A percentile compares a stretch with the other conserved stretches of the same genome.
These are phyloP conservation scores for Fusarium succisae DNA, from an alignment of 2,329 filamentous ascomycete species.

Conservation along the genomic window DNA sequence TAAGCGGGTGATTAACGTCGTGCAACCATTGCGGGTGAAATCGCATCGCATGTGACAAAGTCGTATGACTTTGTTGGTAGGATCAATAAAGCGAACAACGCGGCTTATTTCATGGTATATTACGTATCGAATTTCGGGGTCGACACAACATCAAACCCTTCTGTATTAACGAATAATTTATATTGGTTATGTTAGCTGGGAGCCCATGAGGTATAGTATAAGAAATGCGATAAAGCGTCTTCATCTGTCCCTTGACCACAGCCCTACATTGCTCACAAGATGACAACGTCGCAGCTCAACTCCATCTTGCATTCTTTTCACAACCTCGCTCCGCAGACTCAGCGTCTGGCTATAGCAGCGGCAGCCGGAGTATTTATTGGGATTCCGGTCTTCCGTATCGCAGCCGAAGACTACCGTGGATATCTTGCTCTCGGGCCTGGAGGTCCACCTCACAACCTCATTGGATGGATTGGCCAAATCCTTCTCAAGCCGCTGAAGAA, in stretches of 20 bases:
- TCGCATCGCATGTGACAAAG: not conserved
- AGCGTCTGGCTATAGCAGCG: not conserved
- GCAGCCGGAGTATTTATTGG: not conserved
- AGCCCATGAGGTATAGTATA: not conserved
- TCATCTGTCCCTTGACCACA: not conserved
- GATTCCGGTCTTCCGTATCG: constrained; percentile 18
- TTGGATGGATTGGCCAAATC: constrained; percentile 26
- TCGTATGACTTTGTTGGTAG: constrained; percentile 5
- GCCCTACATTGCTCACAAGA: not conserved
- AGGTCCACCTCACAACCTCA: constrained; percentile 13
- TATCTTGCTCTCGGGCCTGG: constrained; percentile 28
- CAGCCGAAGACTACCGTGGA: constrained; percentile 11
- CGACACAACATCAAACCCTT: not conserved
- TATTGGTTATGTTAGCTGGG: not conserved
- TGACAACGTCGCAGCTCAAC: constrained; percentile 13
- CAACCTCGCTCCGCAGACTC: not conserved
- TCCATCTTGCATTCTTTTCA: not conserved
- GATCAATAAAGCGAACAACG: not conserved
- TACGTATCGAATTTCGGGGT: not conserved
- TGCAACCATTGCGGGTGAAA: not conserved
- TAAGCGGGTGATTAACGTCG: not conserved
- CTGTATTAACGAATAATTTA: not conserved
- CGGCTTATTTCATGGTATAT: not conserved
- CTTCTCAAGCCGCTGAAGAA: constrained; percentile 19
- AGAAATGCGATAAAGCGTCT: not conserved